Evolutionary conservation across 129 eudicot genomes (phyloP), one percentile per base, ranked within the genome.

Genomic region (Silybum marianum): DNA sequence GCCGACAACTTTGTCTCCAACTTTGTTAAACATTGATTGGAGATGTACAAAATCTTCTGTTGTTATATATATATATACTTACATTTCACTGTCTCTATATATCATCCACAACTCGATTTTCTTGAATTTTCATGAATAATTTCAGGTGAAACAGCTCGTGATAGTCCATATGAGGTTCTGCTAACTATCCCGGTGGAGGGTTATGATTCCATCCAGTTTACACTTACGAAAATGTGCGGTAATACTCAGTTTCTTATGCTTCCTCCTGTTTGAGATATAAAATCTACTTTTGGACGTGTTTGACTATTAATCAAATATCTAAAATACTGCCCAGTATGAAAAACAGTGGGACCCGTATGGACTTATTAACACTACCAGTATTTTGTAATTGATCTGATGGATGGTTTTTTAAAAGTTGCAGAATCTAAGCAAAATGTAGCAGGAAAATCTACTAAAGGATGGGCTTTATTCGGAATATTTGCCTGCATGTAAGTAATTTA

Each of bases 1-100:
- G 78, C 97, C 97, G 24, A 90, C 98, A 78, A 94, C 98, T 67
- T 85, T 94, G 82, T 92, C 98, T 81, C 98, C 98, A 25, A 74
- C 96, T 3, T 73, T 77, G 82, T 77, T 94, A 74, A 71, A 84
- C 83, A 67, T 94, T 65, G 90, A 90, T 40, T 94, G 98, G 97
- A 92, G 88, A 90, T 94, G 98, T 94, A 92, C 68, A 46, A 32
- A 12, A 21, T 32, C 71, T 58, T 48, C 0, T 40, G 7, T 38
- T 75, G 36, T 24, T 25, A 0, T 25, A 0, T 72, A 69, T 25
- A 0, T 25, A 0, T 72, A 69, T 67, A 73, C 22, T 12, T 66
- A 69, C 54, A 73, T 48, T 12, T 66, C 0, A 44, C 24, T 22
- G 12, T 81, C 46, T 65, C 16, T 71, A 70, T 75, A 70, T 75